These are phyloP conservation scores for Spraguea lophii DNA, from an alignment of 371 early-diverging fungal species.

Conservation along the genomic window DNA sequence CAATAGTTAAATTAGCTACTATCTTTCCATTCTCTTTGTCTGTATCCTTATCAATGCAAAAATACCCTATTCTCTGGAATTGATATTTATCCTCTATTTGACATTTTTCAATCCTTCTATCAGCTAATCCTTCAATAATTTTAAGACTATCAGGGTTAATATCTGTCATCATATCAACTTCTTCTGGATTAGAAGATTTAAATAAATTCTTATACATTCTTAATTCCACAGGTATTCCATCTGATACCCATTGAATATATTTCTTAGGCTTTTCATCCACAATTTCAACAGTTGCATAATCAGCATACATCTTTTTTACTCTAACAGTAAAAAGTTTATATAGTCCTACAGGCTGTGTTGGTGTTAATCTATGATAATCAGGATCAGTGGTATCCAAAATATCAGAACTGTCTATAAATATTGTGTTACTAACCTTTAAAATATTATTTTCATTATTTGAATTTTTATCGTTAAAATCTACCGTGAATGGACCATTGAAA, in stretches of 20 bases:
- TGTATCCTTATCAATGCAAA: slow-evolving; percentile 72
- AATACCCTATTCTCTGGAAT: slow-evolving; percentile 82
- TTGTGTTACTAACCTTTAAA: slow-evolving; percentile 60
- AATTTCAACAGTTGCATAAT: slow-evolving; percentile 34
- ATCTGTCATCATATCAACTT: slow-evolving; percentile 70
- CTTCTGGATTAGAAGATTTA: slow-evolving; percentile 60
- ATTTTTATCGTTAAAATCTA: slow-evolving; percentile 48
- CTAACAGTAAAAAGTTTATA: slow-evolving; percentile 62
- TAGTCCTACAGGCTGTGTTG: slow-evolving; percentile 73
- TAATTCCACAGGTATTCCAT: slow-evolving; percentile 55
- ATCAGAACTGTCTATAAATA: slow-evolving; percentile 79
- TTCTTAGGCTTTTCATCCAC: slow-evolving; percentile 61
- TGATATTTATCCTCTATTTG: slow-evolving; percentile 71
- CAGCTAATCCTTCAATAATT: slow-evolving; percentile 55
- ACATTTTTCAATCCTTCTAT: slow-evolving; percentile 54
- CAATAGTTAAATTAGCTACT: background rate
- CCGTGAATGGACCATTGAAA: background rate
- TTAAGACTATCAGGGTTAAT: slow-evolving; percentile 59
- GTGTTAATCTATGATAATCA: slow-evolving; percentile 75
- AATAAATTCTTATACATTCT: slow-evolving; percentile 67
- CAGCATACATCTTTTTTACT: slow-evolving; percentile 56
- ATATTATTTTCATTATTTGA: slow-evolving; percentile 45
- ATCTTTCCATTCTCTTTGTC: background rate
- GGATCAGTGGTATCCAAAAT: slow-evolving; percentile 63
- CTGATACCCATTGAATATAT: slow-evolving; percentile 88